Conservation (phyloP, 2,329 filamentous ascomycete genomes). For the Alternaria gansuensis region DNA sequence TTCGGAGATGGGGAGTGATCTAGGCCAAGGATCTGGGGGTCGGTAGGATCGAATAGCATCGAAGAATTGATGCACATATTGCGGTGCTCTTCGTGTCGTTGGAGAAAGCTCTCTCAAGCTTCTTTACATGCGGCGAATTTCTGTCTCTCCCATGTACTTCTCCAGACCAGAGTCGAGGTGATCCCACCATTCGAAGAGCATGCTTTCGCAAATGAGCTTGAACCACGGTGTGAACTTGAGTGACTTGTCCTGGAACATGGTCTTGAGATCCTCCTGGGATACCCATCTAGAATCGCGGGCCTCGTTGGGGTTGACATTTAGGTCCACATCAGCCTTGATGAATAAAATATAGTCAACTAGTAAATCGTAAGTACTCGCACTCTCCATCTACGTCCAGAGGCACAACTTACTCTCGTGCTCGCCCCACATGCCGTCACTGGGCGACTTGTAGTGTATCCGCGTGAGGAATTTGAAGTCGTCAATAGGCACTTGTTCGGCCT, state of each 20-base stretch:
- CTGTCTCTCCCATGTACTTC: conserved; percentile 83
- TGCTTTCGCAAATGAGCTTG: conserved; percentile 96
- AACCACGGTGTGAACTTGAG: conserved; percentile 98
- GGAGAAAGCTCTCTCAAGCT: neutral
- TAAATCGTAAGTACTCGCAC: conserved; percentile 30
- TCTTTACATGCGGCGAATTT: conserved; percentile 82
- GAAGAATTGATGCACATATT: neutral
- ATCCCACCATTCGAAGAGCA: conserved; percentile 98
- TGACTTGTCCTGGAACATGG: conserved; percentile 80
- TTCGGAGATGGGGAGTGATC: conserved; percentile 23
- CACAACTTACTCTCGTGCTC: conserved; percentile 87
- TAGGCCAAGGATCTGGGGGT: conserved; percentile 17
- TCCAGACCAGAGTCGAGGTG: conserved; percentile 82
- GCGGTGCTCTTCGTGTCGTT: conserved; percentile 2
- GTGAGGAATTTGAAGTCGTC: conserved; percentile 95
- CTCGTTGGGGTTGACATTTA: conserved; percentile 86
- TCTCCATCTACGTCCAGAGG: neutral
- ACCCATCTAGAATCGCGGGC: conserved; percentile 87
- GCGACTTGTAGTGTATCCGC: conserved; percentile 96
- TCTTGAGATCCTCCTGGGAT: conserved; percentile 79
- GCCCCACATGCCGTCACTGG: conserved; percentile 97
- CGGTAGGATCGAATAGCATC: conserved; percentile 3
- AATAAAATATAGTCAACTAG: conserved; percentile 98
- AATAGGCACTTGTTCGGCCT: conserved; percentile 84
- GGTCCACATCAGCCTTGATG: conserved; percentile 85